phyloP scores from a whole-genome alignment of 495 filamentous ascomycete species.

The Aspergillus homomorphus region DNA sequence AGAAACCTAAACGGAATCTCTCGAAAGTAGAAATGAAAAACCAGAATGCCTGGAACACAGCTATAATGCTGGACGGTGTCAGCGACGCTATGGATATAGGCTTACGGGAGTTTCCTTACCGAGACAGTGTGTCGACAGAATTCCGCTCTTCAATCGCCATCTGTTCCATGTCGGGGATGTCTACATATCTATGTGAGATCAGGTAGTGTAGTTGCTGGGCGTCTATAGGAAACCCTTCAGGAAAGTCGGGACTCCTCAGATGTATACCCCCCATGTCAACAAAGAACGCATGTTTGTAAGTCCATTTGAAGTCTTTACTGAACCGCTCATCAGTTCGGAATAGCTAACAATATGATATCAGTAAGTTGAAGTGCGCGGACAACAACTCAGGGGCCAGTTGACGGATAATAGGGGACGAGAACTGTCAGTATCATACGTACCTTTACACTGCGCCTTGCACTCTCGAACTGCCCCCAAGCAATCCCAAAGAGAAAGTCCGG shows the following conservation, averaged over 20 bases:
- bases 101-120: too few relatives aligned
- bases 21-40: background rate
- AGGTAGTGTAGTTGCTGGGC: slow-evolving; percentile 5
- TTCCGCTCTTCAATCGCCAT: slow-evolving; percentile 4
- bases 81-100: too few relatives aligned
- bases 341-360: background rate
- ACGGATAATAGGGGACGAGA: too few relatives aligned
- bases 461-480: slow-evolving; percentile 1
- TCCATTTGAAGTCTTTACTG: slow-evolving; percentile 1
- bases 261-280: slow-evolving; percentile 5
- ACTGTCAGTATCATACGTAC: slow-evolving; percentile 1
- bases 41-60: slow-evolving; percentile 3
- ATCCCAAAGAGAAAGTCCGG: slow-evolving; percentile 6
- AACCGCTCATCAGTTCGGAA: background rate
- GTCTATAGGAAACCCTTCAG: background rate
- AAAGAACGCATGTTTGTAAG: slow-evolving; percentile 3
- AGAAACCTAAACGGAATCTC: background rate
- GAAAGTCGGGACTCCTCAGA: slow-evolving; percentile 6
- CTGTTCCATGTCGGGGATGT: background rate
- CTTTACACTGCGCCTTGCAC: slow-evolving; percentile 2
- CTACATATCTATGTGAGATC: background rate
- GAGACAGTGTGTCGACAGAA: background rate
- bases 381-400: too few relatives aligned
- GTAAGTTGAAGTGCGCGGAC: too few relatives aligned
- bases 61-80: background rate